These are phyloP conservation scores for Podospora pseudocomata DNA, from an alignment of 495 filamentous ascomycete species.

Conservation along the genomic window DNA sequence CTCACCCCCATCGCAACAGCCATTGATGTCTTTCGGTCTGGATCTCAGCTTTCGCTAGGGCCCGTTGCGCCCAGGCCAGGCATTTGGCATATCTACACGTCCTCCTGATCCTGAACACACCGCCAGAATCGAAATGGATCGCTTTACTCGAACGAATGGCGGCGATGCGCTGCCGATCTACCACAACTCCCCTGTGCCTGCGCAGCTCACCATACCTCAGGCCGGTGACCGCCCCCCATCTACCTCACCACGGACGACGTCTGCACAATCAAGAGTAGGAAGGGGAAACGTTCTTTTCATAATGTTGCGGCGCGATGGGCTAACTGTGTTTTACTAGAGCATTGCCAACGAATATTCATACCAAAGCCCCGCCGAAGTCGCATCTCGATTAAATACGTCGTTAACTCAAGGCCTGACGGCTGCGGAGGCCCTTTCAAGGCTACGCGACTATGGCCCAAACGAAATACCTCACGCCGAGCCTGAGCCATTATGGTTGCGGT, in stretches of 20 bases:
- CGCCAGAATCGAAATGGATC: slow-evolving; percentile 26
- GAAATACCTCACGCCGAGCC: slow-evolving; percentile 91
- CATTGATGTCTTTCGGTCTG: slow-evolving; percentile 26
- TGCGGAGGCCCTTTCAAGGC: slow-evolving; percentile 71
- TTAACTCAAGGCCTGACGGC: slow-evolving; percentile 74
- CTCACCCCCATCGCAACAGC: neutral
- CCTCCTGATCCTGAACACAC: neutral
- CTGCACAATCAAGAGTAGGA: slow-evolving; percentile 45
- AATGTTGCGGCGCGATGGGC: neutral
- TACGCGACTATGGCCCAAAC: slow-evolving; percentile 81
- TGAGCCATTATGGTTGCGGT: slow-evolving; percentile 91
- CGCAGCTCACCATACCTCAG: slow-evolving; percentile 22
- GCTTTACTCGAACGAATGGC: slow-evolving; percentile 29
- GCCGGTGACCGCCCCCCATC: slow-evolving; percentile 33
- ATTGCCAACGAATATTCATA: slow-evolving; percentile 52
- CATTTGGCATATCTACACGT: neutral
- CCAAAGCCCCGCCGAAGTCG: slow-evolving; percentile 72
- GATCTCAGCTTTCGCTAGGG: slow-evolving; percentile 23
- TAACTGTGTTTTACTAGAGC: slow-evolving; percentile 29
- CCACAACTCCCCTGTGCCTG: slow-evolving; percentile 18
- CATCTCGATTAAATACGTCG: slow-evolving; percentile 76
- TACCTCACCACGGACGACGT: slow-evolving; percentile 38
- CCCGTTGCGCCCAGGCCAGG: slow-evolving; percentile 23
- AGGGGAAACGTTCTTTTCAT: neutral
- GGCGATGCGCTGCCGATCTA: slow-evolving; percentile 40